Conservation (phyloP, 2,329 filamentous ascomycete genomes). For the Fusarium sp. region DNA sequence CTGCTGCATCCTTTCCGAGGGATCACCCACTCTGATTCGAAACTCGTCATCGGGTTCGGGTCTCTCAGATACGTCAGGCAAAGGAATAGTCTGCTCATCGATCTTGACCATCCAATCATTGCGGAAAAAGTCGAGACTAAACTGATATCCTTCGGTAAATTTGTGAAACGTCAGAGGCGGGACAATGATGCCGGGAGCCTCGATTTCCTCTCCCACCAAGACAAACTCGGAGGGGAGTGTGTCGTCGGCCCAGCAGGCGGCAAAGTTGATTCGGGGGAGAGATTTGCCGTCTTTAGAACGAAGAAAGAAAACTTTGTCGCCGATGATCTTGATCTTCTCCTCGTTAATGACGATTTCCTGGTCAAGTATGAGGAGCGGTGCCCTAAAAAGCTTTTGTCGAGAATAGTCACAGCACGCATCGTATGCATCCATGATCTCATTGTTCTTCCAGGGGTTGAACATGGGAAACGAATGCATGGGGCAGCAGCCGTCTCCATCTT, state of each 20-base stretch:
- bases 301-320: not conserved
- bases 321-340: not conserved
- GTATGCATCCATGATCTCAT: not conserved
- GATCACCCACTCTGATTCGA: not conserved
- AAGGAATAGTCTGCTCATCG: not conserved
- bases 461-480: not conserved
- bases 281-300: not conserved
- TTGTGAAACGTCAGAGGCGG: not conserved
- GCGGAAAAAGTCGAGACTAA: not conserved
- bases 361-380: not conserved
- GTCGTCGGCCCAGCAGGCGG: not conserved
- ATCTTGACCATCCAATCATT: not conserved
- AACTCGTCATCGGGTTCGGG: not conserved
- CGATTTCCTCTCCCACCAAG: not conserved
- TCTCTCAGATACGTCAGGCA: not conserved
- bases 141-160: not conserved
- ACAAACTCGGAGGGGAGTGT: not conserved
- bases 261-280: not conserved
- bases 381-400: not conserved
- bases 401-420: not conserved
- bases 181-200: not conserved
- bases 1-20: not conserved
- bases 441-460: not conserved
- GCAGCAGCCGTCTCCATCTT: not conserved
- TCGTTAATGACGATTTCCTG: not conserved